Evolutionary conservation across 768 basidiomycete genomes (phyloP), one percentile per base, ranked within the genome.

Genomic region (Suillus variegatus): DNA sequence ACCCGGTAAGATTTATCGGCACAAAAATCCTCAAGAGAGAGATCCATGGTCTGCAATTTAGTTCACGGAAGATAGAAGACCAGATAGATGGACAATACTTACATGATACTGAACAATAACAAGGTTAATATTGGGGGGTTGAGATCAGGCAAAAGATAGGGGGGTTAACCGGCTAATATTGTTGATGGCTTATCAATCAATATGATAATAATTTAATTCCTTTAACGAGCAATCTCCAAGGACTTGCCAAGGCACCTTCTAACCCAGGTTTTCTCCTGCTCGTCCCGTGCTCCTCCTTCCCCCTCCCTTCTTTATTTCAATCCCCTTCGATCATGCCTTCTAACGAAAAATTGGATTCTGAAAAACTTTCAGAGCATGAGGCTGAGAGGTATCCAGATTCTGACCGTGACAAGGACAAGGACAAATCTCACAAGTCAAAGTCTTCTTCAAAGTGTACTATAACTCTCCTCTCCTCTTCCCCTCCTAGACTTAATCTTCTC

Each of bases 1-100:
- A 92, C 86, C 73, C 87, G 84, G 76, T 95, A 96, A 72, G 79
- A 76, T 61, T 80, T 77, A 51, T 82, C 84, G 62, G 84, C 82
- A 64, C 81, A 77, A 65, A 88, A 89, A 64, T 77, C 80, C 47
- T 79, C 72, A 66, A 84, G 75, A 67, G 78, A 69, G 63, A 52
- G 46, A 46, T 68, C 65, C 74, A 75, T 75, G 41, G 54, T 40
- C 60, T 62, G 62, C 44, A 61, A 66, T 32, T 55, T 12, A 35
- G 32, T 35, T 55, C 54, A 55, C 54, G 32, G 54, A 55, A 35
- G 54, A 55, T 55, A 20, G 54, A 49, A 35, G 32, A 55, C 10
- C 20, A 52, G 54, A 55, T 58, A 25, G 57, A 58, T 58, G 56
- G n/a, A 57, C n/a, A 54, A 28, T 54, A 52, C 51, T 52, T 28